Evolutionary conservation across 2,329 filamentous ascomycete genomes (phyloP).

Genomic region (Cladosporium cucumerinum): DNA sequence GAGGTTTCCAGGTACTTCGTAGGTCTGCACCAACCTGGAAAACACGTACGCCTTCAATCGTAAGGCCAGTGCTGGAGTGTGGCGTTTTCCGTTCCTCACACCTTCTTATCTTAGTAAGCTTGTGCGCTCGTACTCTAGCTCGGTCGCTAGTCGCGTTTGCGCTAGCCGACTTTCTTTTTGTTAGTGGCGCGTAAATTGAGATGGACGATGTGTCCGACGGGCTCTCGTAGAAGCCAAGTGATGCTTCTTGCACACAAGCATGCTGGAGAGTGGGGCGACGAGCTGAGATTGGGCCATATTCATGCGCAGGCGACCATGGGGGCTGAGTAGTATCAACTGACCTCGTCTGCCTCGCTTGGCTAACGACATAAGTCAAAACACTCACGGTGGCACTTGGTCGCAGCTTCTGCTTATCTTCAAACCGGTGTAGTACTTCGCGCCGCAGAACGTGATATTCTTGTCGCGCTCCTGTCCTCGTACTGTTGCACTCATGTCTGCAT

Average conservation of each 20-base stretch:
- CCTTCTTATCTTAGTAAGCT: no score
- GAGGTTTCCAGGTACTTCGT: no score
- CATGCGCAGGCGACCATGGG: neutral
- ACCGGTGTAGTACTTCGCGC: neutral
- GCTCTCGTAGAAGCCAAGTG: neutral
- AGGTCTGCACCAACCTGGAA: no score
- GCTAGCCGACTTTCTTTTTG: neutral
- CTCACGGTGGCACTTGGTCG: neutral
- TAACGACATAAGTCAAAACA: neutral
- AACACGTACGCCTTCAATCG: no score
- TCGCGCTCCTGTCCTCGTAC: neutral
- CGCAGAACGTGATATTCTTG: neutral
- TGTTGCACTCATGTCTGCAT: neutral
- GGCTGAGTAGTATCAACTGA: neutral
- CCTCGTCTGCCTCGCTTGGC: neutral
- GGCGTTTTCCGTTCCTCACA: no score
- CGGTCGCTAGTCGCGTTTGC: neutral
- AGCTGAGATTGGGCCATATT: neutral
- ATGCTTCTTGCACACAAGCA: neutral
- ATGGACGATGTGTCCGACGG: neutral
- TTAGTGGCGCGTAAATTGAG: neutral
- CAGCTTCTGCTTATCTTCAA: neutral
- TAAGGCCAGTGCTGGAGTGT: no score
- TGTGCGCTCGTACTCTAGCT: no score
- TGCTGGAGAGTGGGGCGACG: neutral